Conservation (phyloP, 2,329 filamentous ascomycete species). For the Chrysoporthe austroafricana region DNA sequence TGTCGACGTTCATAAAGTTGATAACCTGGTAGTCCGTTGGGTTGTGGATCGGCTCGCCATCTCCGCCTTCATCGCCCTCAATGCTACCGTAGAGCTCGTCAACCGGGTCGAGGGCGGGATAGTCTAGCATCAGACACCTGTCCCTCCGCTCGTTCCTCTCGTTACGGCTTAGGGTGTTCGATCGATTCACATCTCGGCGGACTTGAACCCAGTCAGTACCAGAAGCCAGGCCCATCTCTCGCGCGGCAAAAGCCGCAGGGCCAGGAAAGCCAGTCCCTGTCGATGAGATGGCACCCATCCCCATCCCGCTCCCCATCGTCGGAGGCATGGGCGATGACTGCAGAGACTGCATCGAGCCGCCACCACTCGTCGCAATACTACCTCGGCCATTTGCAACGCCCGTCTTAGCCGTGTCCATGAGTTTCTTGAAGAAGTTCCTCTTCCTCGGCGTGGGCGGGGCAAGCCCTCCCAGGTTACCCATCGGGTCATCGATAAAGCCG, state of each 20-base stretch:
- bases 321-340: constrained; percentile 45
- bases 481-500: constrained; percentile 67
- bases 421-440: constrained; percentile 92
- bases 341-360: constrained; percentile 42
- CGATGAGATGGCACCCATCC: constrained; percentile 29
- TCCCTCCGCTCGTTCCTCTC: constrained; percentile 85
- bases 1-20: constrained; percentile 88
- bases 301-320: constrained; percentile 43
- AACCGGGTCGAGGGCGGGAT: constrained; percentile 84
- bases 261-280: constrained; percentile 46
- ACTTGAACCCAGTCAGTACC: constrained; percentile 95
- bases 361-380: constrained; percentile 70
- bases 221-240: constrained; percentile 70
- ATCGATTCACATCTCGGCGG: constrained; percentile 90
- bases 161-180: constrained; percentile 88
- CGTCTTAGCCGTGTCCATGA: constrained; percentile 91
- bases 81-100: constrained; percentile 84
- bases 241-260: constrained; percentile 49
- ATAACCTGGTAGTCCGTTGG: constrained; percentile 80
- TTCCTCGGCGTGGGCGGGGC: constrained; percentile 75
- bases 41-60: constrained; percentile 81
- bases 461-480: constrained; percentile 77
- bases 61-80: constrained; percentile 86
- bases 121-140: constrained; percentile 91
- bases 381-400: constrained; percentile 87